Conservation (phyloP, 1,284 basidiomycete genomes). For the Cutaneotrichosporon arboriforme region DNA sequence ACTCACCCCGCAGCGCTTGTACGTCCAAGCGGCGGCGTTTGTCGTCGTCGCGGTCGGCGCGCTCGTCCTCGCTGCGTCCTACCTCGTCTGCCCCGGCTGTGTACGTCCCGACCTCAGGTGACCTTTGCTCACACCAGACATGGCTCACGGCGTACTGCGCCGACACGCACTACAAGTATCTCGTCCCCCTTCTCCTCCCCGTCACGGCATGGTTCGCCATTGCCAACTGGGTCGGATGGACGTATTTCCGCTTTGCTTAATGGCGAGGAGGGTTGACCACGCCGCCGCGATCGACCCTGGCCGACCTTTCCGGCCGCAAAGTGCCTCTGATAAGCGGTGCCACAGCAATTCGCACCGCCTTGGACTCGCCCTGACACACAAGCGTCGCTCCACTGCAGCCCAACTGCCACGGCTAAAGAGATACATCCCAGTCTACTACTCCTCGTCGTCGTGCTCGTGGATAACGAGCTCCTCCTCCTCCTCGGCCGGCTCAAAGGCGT, state of each 20-base stretch:
- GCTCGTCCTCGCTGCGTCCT: conserved; percentile 9
- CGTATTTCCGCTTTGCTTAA: conserved; percentile 76
- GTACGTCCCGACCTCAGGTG: not conserved
- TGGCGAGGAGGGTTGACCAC: too few species aligned
- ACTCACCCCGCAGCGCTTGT: conserved; percentile 4
- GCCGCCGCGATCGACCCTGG: too few species aligned
- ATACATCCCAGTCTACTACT: conserved; percentile 22
- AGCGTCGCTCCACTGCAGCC: too few species aligned
- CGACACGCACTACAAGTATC: conserved; percentile 86
- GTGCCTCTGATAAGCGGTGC: too few species aligned
- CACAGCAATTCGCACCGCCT: too few species aligned
- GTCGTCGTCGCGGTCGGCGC: not conserved
- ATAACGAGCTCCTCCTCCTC: conserved; percentile 61
- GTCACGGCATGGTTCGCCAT: conserved; percentile 81
- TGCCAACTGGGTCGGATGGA: conserved; percentile 95
- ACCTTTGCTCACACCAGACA: not conserved
- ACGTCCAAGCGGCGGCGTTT: conserved; percentile 1
- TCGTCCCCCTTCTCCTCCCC: conserved; percentile 70
- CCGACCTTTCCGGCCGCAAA: too few species aligned
- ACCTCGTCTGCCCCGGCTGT: conserved; percentile 9
- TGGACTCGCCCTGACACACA: too few species aligned
- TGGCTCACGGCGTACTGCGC: conserved; percentile 6
- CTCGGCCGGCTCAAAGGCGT: conserved; percentile 77
- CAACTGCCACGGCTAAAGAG: conserved; percentile 1
- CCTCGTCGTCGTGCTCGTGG: conserved; percentile 25